Percentiles rank a stretch among this genome's conserved stretches.
These are phyloP conservation scores for Thermomucor indicae-seudaticae DNA, from an alignment of 371 early-diverging fungal species.

Conservation along the genomic window DNA sequence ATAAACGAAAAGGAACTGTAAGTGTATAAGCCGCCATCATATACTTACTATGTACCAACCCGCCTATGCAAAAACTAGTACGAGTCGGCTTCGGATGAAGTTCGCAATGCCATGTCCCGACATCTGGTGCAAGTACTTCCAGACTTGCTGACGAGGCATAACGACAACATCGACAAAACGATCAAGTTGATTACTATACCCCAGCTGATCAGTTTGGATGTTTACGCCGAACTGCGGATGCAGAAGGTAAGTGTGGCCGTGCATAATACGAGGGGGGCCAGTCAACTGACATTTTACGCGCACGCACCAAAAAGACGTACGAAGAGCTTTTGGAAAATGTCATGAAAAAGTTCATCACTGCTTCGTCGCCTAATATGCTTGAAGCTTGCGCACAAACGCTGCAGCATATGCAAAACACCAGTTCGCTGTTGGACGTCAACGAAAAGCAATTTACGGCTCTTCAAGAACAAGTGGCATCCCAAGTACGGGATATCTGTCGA, in stretches of 20 bases:
- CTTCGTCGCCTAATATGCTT: conserved; percentile 33
- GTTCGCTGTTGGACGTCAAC: conserved; percentile 30
- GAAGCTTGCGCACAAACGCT: conserved; percentile 34
- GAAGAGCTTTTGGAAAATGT: conserved; percentile 61
- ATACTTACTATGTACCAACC: not conserved
- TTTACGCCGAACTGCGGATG: conserved; percentile 66
- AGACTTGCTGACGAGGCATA: conserved; percentile 63
- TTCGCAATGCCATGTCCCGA: conserved; percentile 48
- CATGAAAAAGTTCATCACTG: conserved; percentile 48
- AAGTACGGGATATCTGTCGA: conserved; percentile 39
- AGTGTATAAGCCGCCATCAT: not conserved
- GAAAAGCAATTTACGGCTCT: conserved; percentile 32
- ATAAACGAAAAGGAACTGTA: conserved; percentile 16
- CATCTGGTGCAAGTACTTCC: conserved; percentile 54
- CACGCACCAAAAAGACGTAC: no score
- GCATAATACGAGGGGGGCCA: not conserved
- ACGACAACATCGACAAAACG: conserved; percentile 49
- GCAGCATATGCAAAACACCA: conserved; percentile 36
- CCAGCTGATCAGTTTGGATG: conserved; percentile 52
- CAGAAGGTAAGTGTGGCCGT: conserved; percentile 34
- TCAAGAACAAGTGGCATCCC: conserved; percentile 30
- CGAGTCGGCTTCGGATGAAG: conserved; percentile 17
- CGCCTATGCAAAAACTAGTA: conserved; percentile 16
- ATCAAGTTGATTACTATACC: conserved; percentile 54
- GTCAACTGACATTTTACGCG: not conserved